Evolutionary conservation across 1,139 yeast species (phyloP).

Genomic region (Yamadazyma oceani): DNA sequence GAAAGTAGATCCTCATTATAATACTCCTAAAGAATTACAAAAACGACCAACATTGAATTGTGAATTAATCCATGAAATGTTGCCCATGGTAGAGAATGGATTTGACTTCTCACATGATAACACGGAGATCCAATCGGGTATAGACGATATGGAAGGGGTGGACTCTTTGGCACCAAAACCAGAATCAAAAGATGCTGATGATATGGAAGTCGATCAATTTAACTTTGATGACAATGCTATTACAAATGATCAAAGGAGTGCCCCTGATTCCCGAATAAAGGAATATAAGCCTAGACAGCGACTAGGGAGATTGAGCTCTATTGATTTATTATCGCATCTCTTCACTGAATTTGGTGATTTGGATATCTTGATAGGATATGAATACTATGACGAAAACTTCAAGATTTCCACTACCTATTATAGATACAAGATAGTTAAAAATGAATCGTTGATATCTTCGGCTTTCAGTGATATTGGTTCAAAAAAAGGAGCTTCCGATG

Average conservation of each 20-base stretch:
- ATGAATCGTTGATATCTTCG: conserved; percentile 25
- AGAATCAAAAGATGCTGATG: conserved; percentile 10
- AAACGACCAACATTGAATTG: conserved; percentile 25
- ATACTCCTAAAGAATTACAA: conserved; percentile 46
- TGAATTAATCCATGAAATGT: conserved; percentile 30
- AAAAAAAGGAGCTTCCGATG: conserved; percentile 22
- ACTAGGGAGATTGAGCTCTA: conserved; percentile 21
- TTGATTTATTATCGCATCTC: conserved; percentile 48
- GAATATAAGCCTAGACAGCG: conserved; percentile 17
- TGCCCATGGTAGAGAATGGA: conserved; percentile 21
- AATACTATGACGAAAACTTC: conserved; percentile 19
- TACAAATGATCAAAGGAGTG: neutral
- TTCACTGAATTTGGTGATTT: conserved; percentile 33
- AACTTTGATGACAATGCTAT: conserved; percentile 3
- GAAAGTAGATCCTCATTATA: conserved; percentile 50
- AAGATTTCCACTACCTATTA: conserved; percentile 29
- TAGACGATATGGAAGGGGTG: conserved; percentile 16
- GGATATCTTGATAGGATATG: conserved; percentile 39
- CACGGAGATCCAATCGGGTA: conserved; percentile 18
- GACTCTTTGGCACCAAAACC: neutral
- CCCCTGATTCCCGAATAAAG: too few relatives aligned
- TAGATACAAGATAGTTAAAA: conserved; percentile 36
- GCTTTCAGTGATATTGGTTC: conserved; percentile 35
- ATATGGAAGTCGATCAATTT: conserved; percentile 12
- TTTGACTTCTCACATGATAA: conserved; percentile 5